phyloP scores from a whole-genome alignment of 495 filamentous ascomycete species.

The Peziza echinospora region DNA sequence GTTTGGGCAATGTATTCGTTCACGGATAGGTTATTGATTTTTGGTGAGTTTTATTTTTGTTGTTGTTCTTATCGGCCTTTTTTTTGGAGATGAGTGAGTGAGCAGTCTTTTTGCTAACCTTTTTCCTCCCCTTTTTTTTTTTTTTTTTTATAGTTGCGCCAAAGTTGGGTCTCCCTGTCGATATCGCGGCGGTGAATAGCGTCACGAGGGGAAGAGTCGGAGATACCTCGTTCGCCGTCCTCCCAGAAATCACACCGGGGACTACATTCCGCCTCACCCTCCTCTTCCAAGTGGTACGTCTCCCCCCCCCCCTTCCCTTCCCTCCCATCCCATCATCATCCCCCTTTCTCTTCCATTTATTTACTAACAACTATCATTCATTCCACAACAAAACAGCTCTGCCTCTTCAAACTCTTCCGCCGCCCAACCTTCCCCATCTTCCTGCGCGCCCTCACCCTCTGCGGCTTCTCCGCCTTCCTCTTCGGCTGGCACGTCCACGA shows the following conservation, averaged over 20 bases:
- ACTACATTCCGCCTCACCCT: conserved; percentile 67
- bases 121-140: not conserved
- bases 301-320: not conserved
- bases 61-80: too few relatives aligned
- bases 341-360: not conserved
- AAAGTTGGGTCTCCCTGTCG: conserved; percentile 47
- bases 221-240: conserved; percentile 83
- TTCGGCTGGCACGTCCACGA: conserved; percentile 99
- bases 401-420: conserved; percentile 60
- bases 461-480: conserved; percentile 86
- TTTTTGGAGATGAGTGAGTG: not conserved
- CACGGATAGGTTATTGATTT: conserved; percentile 58
- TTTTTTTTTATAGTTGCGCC: conserved; percentile 41
- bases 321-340: not conserved
- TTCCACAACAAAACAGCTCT: conserved; percentile 25
- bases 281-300: conserved; percentile 49
- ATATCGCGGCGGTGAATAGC: conserved; percentile 54
- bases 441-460: conserved; percentile 75
- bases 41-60: conserved; percentile 39
- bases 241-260: conserved; percentile 63
- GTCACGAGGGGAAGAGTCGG: conserved; percentile 84
- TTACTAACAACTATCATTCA: too few relatives aligned
- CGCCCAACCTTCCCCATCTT: conserved; percentile 71
- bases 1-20: conserved; percentile 97
- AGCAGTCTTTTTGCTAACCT: not conserved